A percentile compares a stretch with the other conserved stretches of the same genome.
Evolutionary conservation across 371 early-diverging fungal genomes (phyloP).

Genomic region (Smittium mucronatum): DNA sequence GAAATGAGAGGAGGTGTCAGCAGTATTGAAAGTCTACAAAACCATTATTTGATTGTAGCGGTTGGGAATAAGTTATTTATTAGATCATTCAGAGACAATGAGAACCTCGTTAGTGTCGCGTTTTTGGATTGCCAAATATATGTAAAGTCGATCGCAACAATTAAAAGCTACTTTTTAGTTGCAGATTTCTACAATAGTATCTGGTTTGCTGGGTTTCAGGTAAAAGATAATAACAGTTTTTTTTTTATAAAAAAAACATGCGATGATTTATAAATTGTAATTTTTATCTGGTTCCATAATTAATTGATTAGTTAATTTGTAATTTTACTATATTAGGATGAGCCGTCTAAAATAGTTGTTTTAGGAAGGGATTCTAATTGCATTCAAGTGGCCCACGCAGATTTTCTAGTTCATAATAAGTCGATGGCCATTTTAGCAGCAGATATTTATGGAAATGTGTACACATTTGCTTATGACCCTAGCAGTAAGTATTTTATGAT

Average conservation of each 20-base stretch:
- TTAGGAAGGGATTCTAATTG: slow-evolving; percentile 78
- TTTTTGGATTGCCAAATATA: slow-evolving; percentile 92
- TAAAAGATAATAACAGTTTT: slow-evolving; percentile 42
- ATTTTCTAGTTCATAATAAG: slow-evolving; percentile 65
- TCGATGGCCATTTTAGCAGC: slow-evolving; percentile 62
- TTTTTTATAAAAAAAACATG: too few species aligned
- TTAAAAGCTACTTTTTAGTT: slow-evolving; percentile 86
- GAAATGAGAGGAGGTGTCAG: slow-evolving; percentile 95
- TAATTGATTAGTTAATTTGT: too few species aligned
- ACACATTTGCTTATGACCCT: slow-evolving; percentile 75
- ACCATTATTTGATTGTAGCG: slow-evolving; percentile 69
- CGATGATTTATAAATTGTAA: too few species aligned
- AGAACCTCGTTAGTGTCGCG: slow-evolving; percentile 82
- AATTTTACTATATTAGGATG: slow-evolving; percentile 40
- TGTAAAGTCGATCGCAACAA: slow-evolving; percentile 62
- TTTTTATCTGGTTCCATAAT: too few species aligned
- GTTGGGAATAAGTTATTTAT: slow-evolving; percentile 88
- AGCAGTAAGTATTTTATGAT: slow-evolving; percentile 29
- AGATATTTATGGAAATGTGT: slow-evolving; percentile 69
- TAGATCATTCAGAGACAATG: slow-evolving; percentile 79
- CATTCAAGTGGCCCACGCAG: slow-evolving; percentile 48
- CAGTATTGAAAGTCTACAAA: slow-evolving; percentile 70
- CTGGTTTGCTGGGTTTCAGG: slow-evolving; percentile 93
- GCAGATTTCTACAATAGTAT: slow-evolving; percentile 86
- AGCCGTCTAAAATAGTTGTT: slow-evolving; percentile 48